These are phyloP conservation scores for Globomyces pollinis-pini DNA, from an alignment of 192 early-diverging fungal genomes.

Conservation along the genomic window DNA sequence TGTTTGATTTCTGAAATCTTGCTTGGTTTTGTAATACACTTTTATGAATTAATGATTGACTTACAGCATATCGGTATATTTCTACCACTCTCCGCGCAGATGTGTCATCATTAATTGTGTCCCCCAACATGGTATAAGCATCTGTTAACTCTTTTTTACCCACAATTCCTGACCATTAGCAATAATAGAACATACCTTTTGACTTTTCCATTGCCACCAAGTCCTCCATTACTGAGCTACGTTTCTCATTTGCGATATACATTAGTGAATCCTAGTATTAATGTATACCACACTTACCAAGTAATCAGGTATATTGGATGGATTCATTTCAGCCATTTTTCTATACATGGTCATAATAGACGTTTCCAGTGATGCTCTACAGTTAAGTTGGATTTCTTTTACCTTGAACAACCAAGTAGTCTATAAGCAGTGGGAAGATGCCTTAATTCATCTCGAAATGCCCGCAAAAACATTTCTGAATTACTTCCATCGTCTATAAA, in stretches of 20 bases:
- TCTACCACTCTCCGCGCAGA: slow-evolving; percentile 13
- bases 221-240: slow-evolving; percentile 18
- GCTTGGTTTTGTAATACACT: not conserved
- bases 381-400: too few species aligned
- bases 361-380: too few species aligned
- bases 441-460: too few species aligned
- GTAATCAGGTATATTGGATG: too few species aligned
- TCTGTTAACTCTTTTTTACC: not conserved
- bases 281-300: not conserved
- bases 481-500: too few species aligned
- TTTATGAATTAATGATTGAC: not conserved
- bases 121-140: slow-evolving; percentile 11
- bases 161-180: too few species aligned
- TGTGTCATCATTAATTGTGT: not conserved
- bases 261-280: slow-evolving; percentile 9
- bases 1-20: slow-evolving; percentile 8
- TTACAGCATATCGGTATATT: slow-evolving; percentile 6
- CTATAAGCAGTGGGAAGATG: too few species aligned
- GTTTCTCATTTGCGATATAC: slow-evolving; percentile 11
- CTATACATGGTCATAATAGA: too few species aligned
- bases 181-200: too few species aligned
- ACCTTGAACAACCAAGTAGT: too few species aligned
- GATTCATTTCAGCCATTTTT: too few species aligned
- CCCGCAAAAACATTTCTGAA: too few species aligned
- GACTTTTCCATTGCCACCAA: slow-evolving; percentile 22